Evolutionary conservation across 1,284 basidiomycete genomes (phyloP).

Genomic region (Rhodofomes roseus): DNA sequence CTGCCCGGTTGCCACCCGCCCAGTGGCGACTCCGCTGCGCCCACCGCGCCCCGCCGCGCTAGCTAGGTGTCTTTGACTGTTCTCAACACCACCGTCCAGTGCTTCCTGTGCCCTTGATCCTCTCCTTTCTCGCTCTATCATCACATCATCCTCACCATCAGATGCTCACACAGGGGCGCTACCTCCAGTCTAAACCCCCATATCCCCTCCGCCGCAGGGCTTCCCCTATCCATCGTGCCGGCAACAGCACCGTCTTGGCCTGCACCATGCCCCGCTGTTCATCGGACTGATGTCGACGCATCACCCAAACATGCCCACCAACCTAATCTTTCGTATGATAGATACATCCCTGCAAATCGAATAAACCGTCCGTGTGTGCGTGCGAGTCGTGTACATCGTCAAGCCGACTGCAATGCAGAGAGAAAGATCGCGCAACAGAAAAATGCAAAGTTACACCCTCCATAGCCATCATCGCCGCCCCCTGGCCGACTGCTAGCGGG

Average conservation of each 20-base stretch:
- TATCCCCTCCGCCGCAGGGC: background rate
- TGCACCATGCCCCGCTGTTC: background rate
- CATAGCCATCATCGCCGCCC: background rate
- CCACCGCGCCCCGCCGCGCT: background rate
- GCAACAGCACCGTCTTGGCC: background rate
- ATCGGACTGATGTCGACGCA: background rate
- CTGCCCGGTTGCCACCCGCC: background rate
- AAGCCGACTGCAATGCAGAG: background rate
- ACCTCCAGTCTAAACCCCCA: background rate
- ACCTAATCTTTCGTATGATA: background rate
- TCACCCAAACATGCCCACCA: background rate
- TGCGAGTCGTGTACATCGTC: background rate
- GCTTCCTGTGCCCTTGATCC: constrained; percentile 8
- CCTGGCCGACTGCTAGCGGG: background rate
- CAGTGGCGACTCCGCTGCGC: background rate
- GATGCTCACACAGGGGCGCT: constrained; percentile 7
- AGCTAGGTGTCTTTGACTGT: constrained; percentile 1
- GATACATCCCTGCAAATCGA: background rate
- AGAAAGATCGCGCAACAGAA: background rate
- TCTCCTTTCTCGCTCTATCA: constrained; percentile 3
- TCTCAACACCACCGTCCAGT: constrained; percentile 1
- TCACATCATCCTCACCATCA: constrained; percentile 8
- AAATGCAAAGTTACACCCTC: background rate
- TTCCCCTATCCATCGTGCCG: background rate
- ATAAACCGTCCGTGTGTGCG: background rate